Conservation (phyloP, 805 yeast genomes). For the Metschnikowia lochheadii region DNA sequence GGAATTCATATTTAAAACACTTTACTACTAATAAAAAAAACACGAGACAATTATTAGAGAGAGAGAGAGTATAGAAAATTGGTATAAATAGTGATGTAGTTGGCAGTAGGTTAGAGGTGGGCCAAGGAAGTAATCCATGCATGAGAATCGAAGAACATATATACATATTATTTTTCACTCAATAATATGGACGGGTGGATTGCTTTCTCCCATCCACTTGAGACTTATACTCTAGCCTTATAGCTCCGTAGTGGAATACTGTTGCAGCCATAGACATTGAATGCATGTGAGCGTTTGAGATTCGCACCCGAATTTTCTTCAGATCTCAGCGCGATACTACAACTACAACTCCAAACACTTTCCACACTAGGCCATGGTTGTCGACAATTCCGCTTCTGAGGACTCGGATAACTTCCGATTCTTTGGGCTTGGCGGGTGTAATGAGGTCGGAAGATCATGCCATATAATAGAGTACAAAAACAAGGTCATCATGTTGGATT, state of each 20-base stretch:
- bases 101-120: too few species aligned
- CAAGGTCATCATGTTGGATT: slow-evolving; percentile 93
- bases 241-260: neutral
- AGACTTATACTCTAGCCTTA: neutral
- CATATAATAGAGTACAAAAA: slow-evolving; percentile 90
- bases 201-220: too few species aligned
- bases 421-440: slow-evolving; percentile 95
- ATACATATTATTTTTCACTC: neutral
- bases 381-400: slow-evolving; percentile 17
- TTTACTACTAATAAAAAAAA: too few species aligned
- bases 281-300: neutral
- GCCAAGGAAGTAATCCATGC: too few species aligned
- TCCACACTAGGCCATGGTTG: slow-evolving; percentile 8
- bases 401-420: slow-evolving; percentile 51
- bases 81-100: too few species aligned
- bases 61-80: too few species aligned
- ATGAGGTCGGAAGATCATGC: slow-evolving; percentile 95
- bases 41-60: too few species aligned
- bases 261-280: slow-evolving; percentile 1
- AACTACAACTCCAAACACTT: neutral
- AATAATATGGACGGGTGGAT: too few species aligned
- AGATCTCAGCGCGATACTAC: slow-evolving; percentile 1
- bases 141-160: too few species aligned
- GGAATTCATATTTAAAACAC: too few species aligned
- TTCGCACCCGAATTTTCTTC: slow-evolving; percentile 5